Evolutionary conservation across 495 filamentous ascomycete genomes (phyloP).

Genomic region (Xylaria grammica): DNA sequence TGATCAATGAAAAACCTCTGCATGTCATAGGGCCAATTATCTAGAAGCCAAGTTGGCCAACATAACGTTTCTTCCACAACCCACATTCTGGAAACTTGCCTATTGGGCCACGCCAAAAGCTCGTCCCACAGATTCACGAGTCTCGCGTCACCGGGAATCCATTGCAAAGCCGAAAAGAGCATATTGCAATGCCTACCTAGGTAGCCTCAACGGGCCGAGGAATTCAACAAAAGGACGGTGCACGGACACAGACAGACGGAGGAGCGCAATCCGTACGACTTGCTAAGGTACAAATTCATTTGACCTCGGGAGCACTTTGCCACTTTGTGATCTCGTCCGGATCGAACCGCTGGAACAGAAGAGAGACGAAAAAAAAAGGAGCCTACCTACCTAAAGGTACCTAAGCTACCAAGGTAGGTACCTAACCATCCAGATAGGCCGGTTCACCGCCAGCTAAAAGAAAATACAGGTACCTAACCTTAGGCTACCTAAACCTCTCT

Average conservation of each 20-base stretch:
- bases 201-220: background rate
- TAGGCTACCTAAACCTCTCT: too few relatives aligned
- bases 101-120: slow-evolving; percentile 5
- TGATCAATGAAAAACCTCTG: slow-evolving; percentile 8
- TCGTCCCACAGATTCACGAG: background rate
- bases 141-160: slow-evolving; percentile 5
- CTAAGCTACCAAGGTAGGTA: background rate
- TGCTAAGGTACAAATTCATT: background rate
- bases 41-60: background rate
- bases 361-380: too few relatives aligned
- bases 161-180: slow-evolving; percentile 1
- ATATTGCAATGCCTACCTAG: background rate
- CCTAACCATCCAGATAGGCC: too few relatives aligned
- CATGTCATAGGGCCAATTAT: slow-evolving; percentile 19
- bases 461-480: too few relatives aligned
- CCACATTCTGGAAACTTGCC: slow-evolving; percentile 17
- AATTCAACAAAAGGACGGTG: background rate
- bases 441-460: too few relatives aligned
- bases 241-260: background rate
- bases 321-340: slow-evolving; percentile 1
- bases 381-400: too few relatives aligned
- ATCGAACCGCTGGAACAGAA: too few relatives aligned
- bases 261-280: background rate
- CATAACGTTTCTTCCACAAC: slow-evolving; percentile 18
- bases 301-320: background rate